Percentiles rank a stretch among this genome's conserved stretches.
These are phyloP conservation scores for Stephania japonica DNA, from an alignment of 164 flowering plant species.

Conservation along the genomic window DNA sequence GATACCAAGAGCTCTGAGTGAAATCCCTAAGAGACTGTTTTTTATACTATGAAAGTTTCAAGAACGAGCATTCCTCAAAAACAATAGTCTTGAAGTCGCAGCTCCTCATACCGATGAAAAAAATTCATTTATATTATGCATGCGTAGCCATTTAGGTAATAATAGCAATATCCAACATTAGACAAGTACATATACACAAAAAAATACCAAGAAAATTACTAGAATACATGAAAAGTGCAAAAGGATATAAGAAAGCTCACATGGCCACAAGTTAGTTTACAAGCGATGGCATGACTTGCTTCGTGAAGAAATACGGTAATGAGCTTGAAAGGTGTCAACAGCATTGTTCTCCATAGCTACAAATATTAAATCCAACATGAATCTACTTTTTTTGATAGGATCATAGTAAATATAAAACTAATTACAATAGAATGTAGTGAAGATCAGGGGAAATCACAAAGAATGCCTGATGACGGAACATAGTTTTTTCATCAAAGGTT, in stretches of 20 bases:
- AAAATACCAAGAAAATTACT: no score
- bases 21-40: no score
- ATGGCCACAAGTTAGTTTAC: constrained; percentile 44
- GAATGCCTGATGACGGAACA: not conserved
- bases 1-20: no score
- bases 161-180: not conserved
- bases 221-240: not conserved
- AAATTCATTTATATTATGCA: not conserved
- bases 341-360: constrained; percentile 45
- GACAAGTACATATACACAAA: not conserved
- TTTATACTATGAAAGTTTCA: not conserved
- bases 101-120: not conserved
- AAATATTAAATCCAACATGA: constrained; percentile 1
- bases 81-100: not conserved
- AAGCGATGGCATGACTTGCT: constrained; percentile 51
- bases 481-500: no score
- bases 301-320: constrained; percentile 49
- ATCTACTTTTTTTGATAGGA: no score
- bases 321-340: constrained; percentile 46
- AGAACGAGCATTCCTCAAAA: not conserved
- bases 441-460: not conserved
- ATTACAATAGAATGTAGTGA: not conserved
- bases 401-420: constrained; percentile 8
- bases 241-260: constrained; percentile 20
- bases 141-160: not conserved